Evolutionary conservation across 1,284 basidiomycete species (phyloP).

Genomic region (Cryptococcus jaspeensis): DNA sequence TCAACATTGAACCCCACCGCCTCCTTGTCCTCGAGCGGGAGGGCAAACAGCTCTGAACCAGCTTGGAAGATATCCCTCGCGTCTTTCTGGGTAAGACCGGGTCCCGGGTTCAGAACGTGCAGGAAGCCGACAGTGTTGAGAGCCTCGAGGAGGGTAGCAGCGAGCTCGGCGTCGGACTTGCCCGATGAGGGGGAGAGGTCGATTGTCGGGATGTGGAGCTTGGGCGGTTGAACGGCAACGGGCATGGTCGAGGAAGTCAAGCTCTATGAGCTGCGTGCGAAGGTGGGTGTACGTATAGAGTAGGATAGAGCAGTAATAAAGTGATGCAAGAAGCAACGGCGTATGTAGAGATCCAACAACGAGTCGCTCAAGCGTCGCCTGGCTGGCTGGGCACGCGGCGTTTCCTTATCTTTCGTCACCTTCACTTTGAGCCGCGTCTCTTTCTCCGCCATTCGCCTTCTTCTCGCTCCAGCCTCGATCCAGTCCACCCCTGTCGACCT

Average conservation of each 20-base stretch:
- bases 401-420: too few species aligned
- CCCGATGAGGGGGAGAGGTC: conserved; percentile 3
- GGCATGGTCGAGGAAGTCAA: not conserved
- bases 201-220: conserved; percentile 3
- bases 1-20: conserved; percentile 7
- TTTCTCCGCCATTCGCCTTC: too few species aligned
- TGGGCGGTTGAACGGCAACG: conserved; percentile 1
- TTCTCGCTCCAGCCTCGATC: too few species aligned
- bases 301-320: too few species aligned
- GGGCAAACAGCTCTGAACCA: conserved; percentile 6
- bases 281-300: too few species aligned
- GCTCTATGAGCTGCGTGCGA: too few species aligned
- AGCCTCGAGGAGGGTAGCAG: conserved; percentile 11
- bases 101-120: conserved; percentile 9
- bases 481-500: not conserved
- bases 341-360: too few species aligned
- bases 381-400: too few species aligned
- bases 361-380: too few species aligned
- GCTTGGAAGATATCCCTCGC: conserved; percentile 11
- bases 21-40: conserved; percentile 15
- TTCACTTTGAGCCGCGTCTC: too few species aligned
- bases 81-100: conserved; percentile 3
- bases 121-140: conserved; percentile 17
- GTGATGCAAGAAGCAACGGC: too few species aligned
- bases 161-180: conserved; percentile 11